Base-by-base conservation (phyloP, 306 rosid species). In the Inga oerstediana region DNA sequence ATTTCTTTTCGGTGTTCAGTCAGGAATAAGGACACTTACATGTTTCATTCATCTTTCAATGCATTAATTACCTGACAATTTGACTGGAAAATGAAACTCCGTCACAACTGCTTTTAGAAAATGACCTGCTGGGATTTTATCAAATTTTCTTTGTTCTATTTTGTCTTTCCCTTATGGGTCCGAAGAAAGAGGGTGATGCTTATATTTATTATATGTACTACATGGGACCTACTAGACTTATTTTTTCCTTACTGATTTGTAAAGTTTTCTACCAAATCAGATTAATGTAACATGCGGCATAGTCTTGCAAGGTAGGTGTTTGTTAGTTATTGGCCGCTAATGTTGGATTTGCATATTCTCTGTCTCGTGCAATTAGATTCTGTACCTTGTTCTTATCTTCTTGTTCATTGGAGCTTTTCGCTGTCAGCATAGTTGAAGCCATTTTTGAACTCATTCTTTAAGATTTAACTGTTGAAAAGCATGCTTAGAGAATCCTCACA, bases 261-360 rank as follows among this genome's bases (percentile, higher is more conserved):
- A 32, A 79, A 76, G 79, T 35, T 75, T 44, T 70, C 24, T 66
- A 72, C 85, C 83, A 77, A 82, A 88, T 79, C 83, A 76, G 81
- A 79, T 85, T 65, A 62, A 78, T 73, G 12, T 74, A 8, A 14
- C 45, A 10, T 71, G 58, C n/a, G 59, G 22, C 54, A 32, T 51
- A 12, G 22, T 54, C 51, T 34, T 52, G 32, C 54, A 46, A 64
- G 81, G 48, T 15, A 59, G 65, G 46, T 68, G 71, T 46, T 34
- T 30, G 70, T 58, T 67, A 14, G 61, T 34, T 41, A 61, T 70
- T 72, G 76, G 69, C 74, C 65, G 19, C 52, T 59, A 80, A 83
- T 70, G 65, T 73, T 71, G 74, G 76, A 83, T 79, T 65, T 41
- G 56, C 46, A 65, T 32, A 13, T 64, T 19, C 71, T 32, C 10